phyloP scores from a whole-genome alignment of 441 rosid species.

The Erodium texanum region DNA sequence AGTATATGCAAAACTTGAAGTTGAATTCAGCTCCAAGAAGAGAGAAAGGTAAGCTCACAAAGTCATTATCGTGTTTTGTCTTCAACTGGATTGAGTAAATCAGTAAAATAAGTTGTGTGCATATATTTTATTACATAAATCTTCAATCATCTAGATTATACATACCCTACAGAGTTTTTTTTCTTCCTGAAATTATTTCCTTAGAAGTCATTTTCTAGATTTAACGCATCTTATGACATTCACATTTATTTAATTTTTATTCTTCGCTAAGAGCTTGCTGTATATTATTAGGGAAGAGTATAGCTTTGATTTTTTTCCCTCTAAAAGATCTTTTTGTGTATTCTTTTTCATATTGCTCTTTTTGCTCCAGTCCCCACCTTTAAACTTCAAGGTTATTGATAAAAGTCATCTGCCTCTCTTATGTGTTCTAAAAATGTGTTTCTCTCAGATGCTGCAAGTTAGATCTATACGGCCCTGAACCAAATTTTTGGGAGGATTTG shows the following conservation, averaged over 20 bases:
- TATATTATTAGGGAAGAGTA: not conserved
- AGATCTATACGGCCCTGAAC: slow-evolving; percentile 75
- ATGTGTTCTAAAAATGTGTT: slow-evolving; percentile 20
- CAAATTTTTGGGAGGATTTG: slow-evolving; percentile 87
- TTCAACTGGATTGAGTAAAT: slow-evolving; percentile 10
- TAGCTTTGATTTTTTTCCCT: not conserved
- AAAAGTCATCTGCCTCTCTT: slow-evolving; percentile 6
- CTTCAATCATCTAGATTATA: not conserved
- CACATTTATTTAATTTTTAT: not conserved
- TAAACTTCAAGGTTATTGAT: not conserved
- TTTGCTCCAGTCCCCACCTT: not conserved
- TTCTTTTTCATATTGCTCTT: not conserved
- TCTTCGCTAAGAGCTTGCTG: not conserved
- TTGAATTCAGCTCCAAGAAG: slow-evolving; percentile 91
- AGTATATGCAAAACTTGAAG: slow-evolving; percentile 86
- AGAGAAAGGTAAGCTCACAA: slow-evolving; percentile 64
- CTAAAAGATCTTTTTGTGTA: not conserved
- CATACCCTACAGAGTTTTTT: not conserved
- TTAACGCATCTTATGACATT: not conserved
- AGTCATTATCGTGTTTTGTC: slow-evolving; percentile 8
- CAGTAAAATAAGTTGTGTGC: not conserved
- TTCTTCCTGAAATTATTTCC: not conserved
- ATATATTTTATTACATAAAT: not conserved
- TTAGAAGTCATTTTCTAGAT: not conserved
- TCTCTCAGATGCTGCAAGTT: slow-evolving; percentile 84